Base-by-base conservation (phyloP, 2,329 filamentous ascomycete species). In the Diatrype stigma region DNA sequence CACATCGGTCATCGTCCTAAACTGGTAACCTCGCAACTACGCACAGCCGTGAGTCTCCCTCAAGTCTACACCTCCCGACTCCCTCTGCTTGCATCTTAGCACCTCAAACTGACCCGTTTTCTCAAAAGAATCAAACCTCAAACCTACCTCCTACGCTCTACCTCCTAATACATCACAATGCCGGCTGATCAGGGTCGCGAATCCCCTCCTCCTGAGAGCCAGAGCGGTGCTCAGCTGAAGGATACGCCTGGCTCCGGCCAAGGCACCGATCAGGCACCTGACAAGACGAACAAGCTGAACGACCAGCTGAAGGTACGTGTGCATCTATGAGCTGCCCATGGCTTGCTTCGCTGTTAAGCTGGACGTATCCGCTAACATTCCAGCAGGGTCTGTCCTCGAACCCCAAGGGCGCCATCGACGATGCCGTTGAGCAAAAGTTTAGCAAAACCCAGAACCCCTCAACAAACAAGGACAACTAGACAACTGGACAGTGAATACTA, bases 141-240 rank as follows among this genome's bases (percentile, higher is more conserved):
- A 35, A 54, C 48, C 46, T 53, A 47, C 53, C 11, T 22, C 48
- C 52, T 30, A 37, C 11, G 12, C n/a, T n/a, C n/a, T 17, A 50
- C 16, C 42, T 60, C 3, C 56, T 68, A 57, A 63, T 60, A 57
- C 54, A 53, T 58, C 67, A 84, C 57, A 63, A 90, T 90, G 87
- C 85, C 87, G 45, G 66, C 68, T 49, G 58, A 63, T 64, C 71
- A 80, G 70, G 87, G 89, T 68, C 85, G 85, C 65, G 81, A 96
- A 72, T 96, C 90, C 30, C 91, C 90, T 55, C 74, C 84, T 48
- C 88, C 89, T 26, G 84, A 89, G 73, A 66, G 69, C 59, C 88
- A 90, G 71, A 73, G 77, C 35, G 85, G 81, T 53, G 70, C 75
- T 50, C 89, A 94, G 73, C 70, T 82, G 52, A 73, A 81, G 56